Conservation (phyloP, 495 filamentous ascomycete genomes). For the Hapsidospora chrysogenum region DNA sequence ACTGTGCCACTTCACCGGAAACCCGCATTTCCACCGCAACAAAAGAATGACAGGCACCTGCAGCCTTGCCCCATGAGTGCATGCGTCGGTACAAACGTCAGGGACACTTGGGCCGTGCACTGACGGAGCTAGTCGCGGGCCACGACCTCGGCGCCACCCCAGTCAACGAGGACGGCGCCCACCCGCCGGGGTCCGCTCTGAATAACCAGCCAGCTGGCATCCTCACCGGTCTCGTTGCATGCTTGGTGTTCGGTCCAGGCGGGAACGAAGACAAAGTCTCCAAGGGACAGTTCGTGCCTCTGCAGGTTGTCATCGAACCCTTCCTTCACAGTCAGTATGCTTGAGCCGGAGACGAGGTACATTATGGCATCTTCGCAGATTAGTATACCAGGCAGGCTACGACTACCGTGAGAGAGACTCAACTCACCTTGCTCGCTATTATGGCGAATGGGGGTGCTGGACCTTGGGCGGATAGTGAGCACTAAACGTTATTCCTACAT, state of each 20-base stretch:
- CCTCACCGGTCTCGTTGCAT: constrained; percentile 40
- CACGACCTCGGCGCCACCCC: constrained; percentile 23
- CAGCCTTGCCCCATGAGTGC: no score
- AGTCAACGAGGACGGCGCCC: constrained; percentile 39
- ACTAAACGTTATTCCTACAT: no score
- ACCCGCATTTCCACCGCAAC: no score
- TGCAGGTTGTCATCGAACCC: constrained; percentile 24
- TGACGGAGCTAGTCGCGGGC: background rate
- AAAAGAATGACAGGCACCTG: no score
- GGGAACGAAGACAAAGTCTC: constrained; percentile 49
- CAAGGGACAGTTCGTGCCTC: constrained; percentile 34
- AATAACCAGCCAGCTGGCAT: constrained; percentile 42
- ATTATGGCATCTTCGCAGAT: constrained; percentile 24
- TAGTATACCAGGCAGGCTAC: no score
- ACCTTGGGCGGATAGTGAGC: constrained; percentile 22
- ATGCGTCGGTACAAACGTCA: no score
- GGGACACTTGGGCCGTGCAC: no score
- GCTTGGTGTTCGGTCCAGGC: constrained; percentile 49
- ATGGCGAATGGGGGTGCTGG: constrained; percentile 23
- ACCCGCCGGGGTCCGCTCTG: constrained; percentile 38
- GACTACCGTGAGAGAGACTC: constrained; percentile 1
- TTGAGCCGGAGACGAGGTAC: constrained; percentile 23
- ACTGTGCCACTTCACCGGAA: constrained; percentile 21
- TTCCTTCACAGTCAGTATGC: constrained; percentile 20
- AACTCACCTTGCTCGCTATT: constrained; percentile 30